These are phyloP conservation scores for Tuber indicum DNA, from an alignment of 495 filamentous ascomycete species.

Conservation along the genomic window DNA sequence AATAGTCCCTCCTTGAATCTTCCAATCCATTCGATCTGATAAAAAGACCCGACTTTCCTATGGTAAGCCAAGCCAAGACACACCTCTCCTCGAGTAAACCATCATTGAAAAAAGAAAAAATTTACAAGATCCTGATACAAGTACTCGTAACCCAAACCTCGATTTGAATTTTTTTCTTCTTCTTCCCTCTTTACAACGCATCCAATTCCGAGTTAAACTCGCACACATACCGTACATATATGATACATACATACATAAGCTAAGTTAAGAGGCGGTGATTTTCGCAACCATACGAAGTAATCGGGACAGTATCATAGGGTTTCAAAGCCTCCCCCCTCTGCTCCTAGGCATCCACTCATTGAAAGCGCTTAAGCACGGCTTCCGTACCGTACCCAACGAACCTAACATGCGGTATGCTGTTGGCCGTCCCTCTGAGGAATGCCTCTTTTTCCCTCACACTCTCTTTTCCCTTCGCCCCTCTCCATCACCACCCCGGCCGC, in stretches of 20 bases:
- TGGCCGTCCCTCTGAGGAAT: not conserved
- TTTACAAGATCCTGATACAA: not conserved
- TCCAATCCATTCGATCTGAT: slow-evolving; percentile 1
- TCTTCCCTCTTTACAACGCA: not conserved
- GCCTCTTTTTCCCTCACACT: not conserved
- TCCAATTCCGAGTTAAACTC: not conserved
- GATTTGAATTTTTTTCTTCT: not conserved
- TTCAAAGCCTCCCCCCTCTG: not conserved
- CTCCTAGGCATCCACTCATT: not conserved
- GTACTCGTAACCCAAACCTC: not conserved
- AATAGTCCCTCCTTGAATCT: not conserved
- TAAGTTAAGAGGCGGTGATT: not conserved
- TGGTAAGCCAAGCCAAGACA: not conserved
- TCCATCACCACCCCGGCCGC: not conserved
- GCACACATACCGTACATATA: not conserved
- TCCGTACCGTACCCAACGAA: not conserved
- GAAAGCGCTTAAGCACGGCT: not conserved
- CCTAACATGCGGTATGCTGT: not conserved
- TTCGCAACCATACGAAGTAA: not conserved
- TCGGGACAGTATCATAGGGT: not conserved
- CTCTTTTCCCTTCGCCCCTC: not conserved
- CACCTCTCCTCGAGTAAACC: not conserved
- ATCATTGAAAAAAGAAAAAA: not conserved
- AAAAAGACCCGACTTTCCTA: not conserved
- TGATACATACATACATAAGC: not conserved